These are phyloP conservation scores for Lasiodiplodia sp. DNA, from an alignment of 2,329 filamentous ascomycete species.

Conservation along the genomic window DNA sequence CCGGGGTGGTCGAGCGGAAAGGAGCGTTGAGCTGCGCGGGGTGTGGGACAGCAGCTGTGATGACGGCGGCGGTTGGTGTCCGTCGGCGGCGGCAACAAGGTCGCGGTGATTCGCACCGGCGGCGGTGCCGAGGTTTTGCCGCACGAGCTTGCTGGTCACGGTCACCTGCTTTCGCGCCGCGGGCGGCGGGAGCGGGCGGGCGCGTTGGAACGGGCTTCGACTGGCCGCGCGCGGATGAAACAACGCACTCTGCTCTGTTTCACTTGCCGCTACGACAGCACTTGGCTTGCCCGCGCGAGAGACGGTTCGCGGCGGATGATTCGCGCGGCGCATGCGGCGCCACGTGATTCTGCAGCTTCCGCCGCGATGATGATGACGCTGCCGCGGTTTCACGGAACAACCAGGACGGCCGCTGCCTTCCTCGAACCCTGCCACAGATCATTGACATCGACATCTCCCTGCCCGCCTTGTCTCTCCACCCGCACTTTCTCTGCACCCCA, in stretches of 20 bases:
- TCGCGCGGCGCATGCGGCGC: conserved; percentile 7
- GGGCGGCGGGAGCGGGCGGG: conserved; percentile 7
- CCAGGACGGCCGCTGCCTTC: conserved; percentile 14
- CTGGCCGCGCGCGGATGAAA: not conserved
- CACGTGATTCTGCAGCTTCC: conserved; percentile 15
- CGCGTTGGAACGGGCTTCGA: not conserved
- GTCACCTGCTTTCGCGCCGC: conserved; percentile 25
- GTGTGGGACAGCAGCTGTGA: conserved; percentile 13
- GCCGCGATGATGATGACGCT: conserved; percentile 27
- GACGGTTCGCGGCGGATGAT: not conserved
- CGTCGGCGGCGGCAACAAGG: conserved; percentile 17
- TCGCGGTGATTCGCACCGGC: not conserved
- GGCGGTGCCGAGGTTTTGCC: not conserved
- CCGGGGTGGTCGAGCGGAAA: not conserved
- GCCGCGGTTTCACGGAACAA: conserved; percentile 10
- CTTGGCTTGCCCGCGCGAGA: not conserved
- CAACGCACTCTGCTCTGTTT: conserved; percentile 10
- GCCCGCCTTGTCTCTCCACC: conserved; percentile 9
- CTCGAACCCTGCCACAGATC: conserved; percentile 27
- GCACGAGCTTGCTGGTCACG: not conserved
- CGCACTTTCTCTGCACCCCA: not conserved
- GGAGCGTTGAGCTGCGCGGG: conserved; percentile 17
- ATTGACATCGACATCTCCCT: conserved; percentile 25
- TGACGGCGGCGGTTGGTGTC: conserved; percentile 21
- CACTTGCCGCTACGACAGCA: conserved; percentile 7